phyloP scores from a whole-genome alignment of 106 monocot genomes.

The Triglochin maritima region DNA sequence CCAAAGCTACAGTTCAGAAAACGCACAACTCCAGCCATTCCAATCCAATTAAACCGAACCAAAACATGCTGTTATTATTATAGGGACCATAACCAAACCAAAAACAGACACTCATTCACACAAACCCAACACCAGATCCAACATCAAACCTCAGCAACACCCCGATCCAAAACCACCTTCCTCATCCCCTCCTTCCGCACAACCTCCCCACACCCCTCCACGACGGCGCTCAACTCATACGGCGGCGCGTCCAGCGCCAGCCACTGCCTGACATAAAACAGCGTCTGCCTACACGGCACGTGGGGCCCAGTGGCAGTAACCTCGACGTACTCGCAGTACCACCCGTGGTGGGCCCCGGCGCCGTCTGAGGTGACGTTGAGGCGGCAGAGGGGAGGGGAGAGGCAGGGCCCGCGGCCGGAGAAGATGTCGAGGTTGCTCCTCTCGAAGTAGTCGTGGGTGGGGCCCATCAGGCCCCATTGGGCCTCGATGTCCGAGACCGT shows the following conservation, averaged over 20 bases:
- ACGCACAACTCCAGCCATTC: no score
- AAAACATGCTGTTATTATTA: no score
- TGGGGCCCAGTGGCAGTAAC: slow-evolving; percentile 51
- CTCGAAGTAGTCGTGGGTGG: slow-evolving; percentile 63
- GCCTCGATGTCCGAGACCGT: slow-evolving; percentile 20
- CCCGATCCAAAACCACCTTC: background rate
- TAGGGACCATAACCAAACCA: no score
- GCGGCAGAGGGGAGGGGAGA: slow-evolving; percentile 32
- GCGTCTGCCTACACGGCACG: slow-evolving; percentile 31
- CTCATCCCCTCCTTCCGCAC: background rate
- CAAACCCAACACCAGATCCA: no score
- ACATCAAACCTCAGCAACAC: no score
- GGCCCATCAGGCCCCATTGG: slow-evolving; percentile 61
- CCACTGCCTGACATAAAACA: slow-evolving; percentile 46
- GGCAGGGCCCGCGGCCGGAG: slow-evolving; percentile 60
- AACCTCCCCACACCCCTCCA: slow-evolving; percentile 27
- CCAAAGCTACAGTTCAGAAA: no score
- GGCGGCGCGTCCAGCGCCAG: slow-evolving; percentile 37
- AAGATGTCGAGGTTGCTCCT: slow-evolving; percentile 46
- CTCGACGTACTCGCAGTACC: slow-evolving; percentile 65
- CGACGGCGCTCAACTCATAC: slow-evolving; percentile 31
- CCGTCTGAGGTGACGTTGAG: slow-evolving; percentile 61
- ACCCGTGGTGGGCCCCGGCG: slow-evolving; percentile 43
- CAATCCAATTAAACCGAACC: no score
- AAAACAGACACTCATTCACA: no score